These are phyloP conservation scores for Martiniozyma asiatica DNA, from an alignment of 1,139 yeast genomes.

Conservation along the genomic window DNA sequence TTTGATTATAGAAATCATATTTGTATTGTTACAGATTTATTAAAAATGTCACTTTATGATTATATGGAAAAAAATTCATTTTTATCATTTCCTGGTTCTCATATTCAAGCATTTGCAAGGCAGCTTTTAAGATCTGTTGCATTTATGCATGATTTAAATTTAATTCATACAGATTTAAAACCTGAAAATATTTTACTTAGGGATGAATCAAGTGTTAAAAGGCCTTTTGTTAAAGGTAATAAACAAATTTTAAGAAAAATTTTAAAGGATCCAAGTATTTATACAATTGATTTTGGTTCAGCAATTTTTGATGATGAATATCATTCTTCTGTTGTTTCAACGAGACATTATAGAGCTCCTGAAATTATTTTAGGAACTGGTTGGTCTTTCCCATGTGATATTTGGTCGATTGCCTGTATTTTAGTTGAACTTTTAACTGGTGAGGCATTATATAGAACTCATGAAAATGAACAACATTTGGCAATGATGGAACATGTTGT, in stretches of 20 bases:
- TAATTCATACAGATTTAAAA: slow-evolving; percentile 89
- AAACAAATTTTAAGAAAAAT: slow-evolving; percentile 19
- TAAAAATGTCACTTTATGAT: slow-evolving; percentile 80
- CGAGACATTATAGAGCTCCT: slow-evolving; percentile 95
- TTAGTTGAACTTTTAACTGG: slow-evolving; percentile 87
- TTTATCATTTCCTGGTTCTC: slow-evolving; percentile 68
- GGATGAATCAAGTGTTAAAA: slow-evolving; percentile 34
- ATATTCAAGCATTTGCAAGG: slow-evolving; percentile 78
- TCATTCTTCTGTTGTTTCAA: slow-evolving; percentile 84
- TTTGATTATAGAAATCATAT: slow-evolving; percentile 91
- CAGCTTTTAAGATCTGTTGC: slow-evolving; percentile 81
- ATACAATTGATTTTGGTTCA: slow-evolving; percentile 90
- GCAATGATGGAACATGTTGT: slow-evolving; percentile 86
- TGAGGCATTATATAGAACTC: slow-evolving; percentile 91
- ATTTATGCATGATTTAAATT: slow-evolving; percentile 75
- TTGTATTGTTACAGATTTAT: slow-evolving; percentile 81
- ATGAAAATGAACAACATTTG: slow-evolving; percentile 86
- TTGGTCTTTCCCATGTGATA: slow-evolving; percentile 87
- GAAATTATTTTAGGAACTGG: slow-evolving; percentile 90
- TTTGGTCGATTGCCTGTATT: slow-evolving; percentile 96
- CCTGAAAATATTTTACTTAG: slow-evolving; percentile 86
- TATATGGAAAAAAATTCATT: slow-evolving; percentile 70
- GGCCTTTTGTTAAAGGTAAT: slow-evolving; percentile 12
- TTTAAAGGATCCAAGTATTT: slow-evolving; percentile 66
- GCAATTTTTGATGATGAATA: slow-evolving; percentile 92